phyloP scores from a whole-genome alignment of 805 yeast genomes.

The Candida sonorensis region DNA sequence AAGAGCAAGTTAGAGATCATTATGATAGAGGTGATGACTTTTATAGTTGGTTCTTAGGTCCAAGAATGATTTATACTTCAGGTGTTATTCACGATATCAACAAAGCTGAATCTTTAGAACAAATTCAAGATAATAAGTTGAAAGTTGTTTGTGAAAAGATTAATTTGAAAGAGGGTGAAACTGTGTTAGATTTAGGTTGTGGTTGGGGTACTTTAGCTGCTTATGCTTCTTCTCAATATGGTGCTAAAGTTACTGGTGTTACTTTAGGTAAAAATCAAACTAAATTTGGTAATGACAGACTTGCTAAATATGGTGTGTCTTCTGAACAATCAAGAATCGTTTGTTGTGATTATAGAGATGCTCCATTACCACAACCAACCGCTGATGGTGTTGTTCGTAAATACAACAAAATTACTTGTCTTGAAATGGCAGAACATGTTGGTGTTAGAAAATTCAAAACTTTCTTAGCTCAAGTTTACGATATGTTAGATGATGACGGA shows the following conservation, averaged over 20 bases:
- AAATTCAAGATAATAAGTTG: conserved; percentile 84
- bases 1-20: conserved; percentile 93
- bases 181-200: conserved; percentile 80
- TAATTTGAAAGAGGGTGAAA: conserved; percentile 64
- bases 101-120: conserved; percentile 66
- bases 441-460: conserved; percentile 78
- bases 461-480: conserved; percentile 74
- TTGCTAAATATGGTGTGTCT: conserved; percentile 61
- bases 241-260: conserved; percentile 83
- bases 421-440: conserved; percentile 96
- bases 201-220: conserved; percentile 96
- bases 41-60: conserved; percentile 90
- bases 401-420: conserved; percentile 82
- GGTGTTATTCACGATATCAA: conserved; percentile 73
- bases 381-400: conserved; percentile 34
- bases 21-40: conserved; percentile 96
- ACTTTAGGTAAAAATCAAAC: conserved; percentile 90
- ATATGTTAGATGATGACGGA: conserved; percentile 89
- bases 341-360: conserved; percentile 85
- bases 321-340: conserved; percentile 66
- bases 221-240: conserved; percentile 73
- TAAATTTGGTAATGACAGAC: conserved; percentile 73
- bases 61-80: conserved; percentile 89
- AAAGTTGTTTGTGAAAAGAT: conserved; percentile 84
- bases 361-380: conserved; percentile 57